phyloP scores from a whole-genome alignment of 495 filamentous ascomycete species.

The Hypoxylon fragiforme region DNA sequence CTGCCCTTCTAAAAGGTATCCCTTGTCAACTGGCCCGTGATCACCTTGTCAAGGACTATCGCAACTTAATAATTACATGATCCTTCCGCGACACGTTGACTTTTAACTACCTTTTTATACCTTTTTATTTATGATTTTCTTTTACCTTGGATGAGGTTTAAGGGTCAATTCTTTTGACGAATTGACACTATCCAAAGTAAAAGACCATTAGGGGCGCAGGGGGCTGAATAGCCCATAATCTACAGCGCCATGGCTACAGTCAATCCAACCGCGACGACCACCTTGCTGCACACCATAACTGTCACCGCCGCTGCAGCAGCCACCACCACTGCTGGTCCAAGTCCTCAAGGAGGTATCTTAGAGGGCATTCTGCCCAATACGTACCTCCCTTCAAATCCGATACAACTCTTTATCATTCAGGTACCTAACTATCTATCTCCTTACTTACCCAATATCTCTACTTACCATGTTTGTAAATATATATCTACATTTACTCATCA shows the following conservation, averaged over 20 bases:
- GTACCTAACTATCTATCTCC: constrained; percentile 44
- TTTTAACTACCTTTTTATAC: too few species aligned
- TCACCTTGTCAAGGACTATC: constrained; percentile 14
- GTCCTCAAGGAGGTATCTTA: constrained; percentile 36
- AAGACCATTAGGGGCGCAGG: too few species aligned
- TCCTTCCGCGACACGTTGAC: too few species aligned
- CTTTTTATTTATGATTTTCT: too few species aligned
- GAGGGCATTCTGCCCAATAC: constrained; percentile 37
- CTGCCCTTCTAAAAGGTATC: too few species aligned
- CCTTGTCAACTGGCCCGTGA: constrained; percentile 20
- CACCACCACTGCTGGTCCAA: constrained; percentile 11
- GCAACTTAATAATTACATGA: too few species aligned
- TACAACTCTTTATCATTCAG: constrained; percentile 94
- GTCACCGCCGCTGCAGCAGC: constrained; percentile 6
- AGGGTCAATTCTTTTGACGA: not conserved
- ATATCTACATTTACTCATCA: constrained; percentile 29
- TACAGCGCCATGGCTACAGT: constrained; percentile 14
- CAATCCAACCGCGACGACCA: constrained; percentile 22
- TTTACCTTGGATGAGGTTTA: too few species aligned
- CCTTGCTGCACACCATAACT: constrained; percentile 32
- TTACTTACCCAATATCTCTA: too few species aligned
- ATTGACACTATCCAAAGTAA: too few species aligned
- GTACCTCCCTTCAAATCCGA: constrained; percentile 63
- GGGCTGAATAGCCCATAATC: not conserved
- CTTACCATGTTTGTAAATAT: not conserved